Percentiles rank a stretch among this genome's conserved stretches.
These are phyloP conservation scores for Daldinia bambusicola DNA, from an alignment of 495 filamentous ascomycete genomes.

Conservation along the genomic window DNA sequence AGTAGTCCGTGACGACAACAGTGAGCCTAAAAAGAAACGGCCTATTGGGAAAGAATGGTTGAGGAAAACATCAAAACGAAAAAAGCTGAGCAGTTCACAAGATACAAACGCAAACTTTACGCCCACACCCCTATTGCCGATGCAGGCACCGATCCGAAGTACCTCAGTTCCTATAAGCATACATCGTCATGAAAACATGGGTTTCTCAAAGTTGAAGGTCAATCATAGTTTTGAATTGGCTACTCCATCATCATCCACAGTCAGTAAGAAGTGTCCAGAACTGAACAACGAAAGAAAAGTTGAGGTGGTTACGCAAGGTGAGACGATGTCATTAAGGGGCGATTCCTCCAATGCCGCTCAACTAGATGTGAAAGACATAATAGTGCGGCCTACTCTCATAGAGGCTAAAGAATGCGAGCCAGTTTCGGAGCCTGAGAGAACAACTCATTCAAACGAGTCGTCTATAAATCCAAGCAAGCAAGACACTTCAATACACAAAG, in stretches of 20 bases:
- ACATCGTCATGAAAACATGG: background rate
- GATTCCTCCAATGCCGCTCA: slow-evolving; percentile 2
- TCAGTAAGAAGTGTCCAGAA: slow-evolving; percentile 16
- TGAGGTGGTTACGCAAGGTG: background rate
- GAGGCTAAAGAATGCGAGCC: background rate
- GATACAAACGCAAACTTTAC: slow-evolving; percentile 24
- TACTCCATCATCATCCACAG: slow-evolving; percentile 44
- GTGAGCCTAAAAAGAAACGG: slow-evolving; percentile 33
- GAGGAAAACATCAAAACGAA: slow-evolving; percentile 40
- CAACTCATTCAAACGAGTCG: slow-evolving; percentile 1
- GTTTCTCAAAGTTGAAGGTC: background rate
- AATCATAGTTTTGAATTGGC: slow-evolving; percentile 43
- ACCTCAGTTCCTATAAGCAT: slow-evolving; percentile 16
- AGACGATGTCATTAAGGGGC: background rate
- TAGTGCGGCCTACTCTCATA: background rate
- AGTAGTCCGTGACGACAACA: background rate
- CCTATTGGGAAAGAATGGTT: slow-evolving; percentile 40
- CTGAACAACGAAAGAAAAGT: background rate
- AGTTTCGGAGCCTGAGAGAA: background rate
- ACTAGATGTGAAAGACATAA: background rate
- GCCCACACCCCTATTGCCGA: slow-evolving; percentile 31
- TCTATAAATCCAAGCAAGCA: background rate
- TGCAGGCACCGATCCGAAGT: slow-evolving; percentile 8
- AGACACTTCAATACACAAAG: slow-evolving; percentile 7
- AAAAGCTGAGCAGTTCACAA: slow-evolving; percentile 32